Base-by-base conservation (phyloP, 2,329 filamentous ascomycete genomes). In the Byssochlamys sp. region DNA sequence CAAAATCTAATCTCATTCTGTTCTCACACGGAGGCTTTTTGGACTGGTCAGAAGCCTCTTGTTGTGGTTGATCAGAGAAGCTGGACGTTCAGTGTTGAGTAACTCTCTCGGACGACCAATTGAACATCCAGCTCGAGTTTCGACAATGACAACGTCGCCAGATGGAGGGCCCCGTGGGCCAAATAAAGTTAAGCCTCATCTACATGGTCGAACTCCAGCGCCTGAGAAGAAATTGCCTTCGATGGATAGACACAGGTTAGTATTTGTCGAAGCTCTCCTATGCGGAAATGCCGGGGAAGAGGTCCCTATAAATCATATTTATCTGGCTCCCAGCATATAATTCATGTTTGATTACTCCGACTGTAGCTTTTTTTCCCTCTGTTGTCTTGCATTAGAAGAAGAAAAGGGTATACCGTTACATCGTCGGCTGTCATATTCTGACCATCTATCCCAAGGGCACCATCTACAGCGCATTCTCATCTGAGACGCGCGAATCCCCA, bases 401-500 rank as follows among this genome's bases (percentile, higher is more conserved):
- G 19, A 19, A 19, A 19, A 19, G 19, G 19, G 14, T n/a, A 39
- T 19, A 19, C n/a, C 9, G 9, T 45, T 45, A 19, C 7, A 10
- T 19, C 4, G 4, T n/a, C 39, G 1, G n/a, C n/a, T 19, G 7
- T 24, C n/a, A 51, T 26, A 48, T 33, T 59, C 57, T 58, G 28
- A 62, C 52, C 14, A 10, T 55, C 52, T 28, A 52, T 63, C 62
- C 52, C 19, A 54, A 60, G 58, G 45, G 63, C 39, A 53, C 48
- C 59, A 25, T 57, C 62, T 31, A 35, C 58, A 25, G 39, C 39
- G 51, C 55, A 51, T 54, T 33, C 60, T 24, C 57, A 65, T 55
- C 64, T 63, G 48, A 67, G 65, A 55, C 61, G 64, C 6, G 57
- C 63, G 55, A 64, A 66, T 39, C 65, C 65, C 27, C 62, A 66